Evolutionary conservation across 2,329 filamentous ascomycete species (phyloP), one percentile per base, ranked within the genome.

Genomic region (Colletotrichum zoysiae): DNA sequence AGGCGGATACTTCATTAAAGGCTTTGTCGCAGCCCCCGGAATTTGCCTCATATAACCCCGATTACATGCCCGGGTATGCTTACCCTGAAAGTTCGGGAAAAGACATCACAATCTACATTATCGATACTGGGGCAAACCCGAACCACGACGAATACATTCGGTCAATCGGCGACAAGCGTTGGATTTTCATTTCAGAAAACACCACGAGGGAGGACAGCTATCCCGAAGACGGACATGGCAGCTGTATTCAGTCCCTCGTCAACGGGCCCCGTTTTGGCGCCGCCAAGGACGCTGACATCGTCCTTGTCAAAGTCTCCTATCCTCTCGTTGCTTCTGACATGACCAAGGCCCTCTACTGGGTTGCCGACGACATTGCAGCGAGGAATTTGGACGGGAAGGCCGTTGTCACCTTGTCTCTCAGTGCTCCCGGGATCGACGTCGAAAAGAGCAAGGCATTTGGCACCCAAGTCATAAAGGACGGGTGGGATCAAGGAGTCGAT

Each of bases 401-500:
- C 23, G 50, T 51, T 5, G 23, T 51, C n/a, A 7, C 23, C 23
- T 8, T n/a, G 5, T 51, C 50, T 4, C 0, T 30, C 23, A 0
- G 2, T 5, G 5, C 5, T 16, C 2, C 0, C 2, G 48, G 18
- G 4, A 5, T 51, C 23, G 14, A 51, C 23, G 18, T 51, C 12
- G 11, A 6, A 5, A 18, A 6, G 23, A 30, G 12, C 50, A 30
- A 30, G 8, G 14, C 12, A 11, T 14, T 2, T 3, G 50, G 50
- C 23, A 30, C 8, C 11, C 23, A 30, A 30, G 8, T 16, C 23
- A 12, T 51, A 3, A 7, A 18, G 6, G 12, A 18, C 12, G 1
- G 9, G 3, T 26, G 4, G 18, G 50, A 51, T 6, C 5, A 2
- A 0, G 2, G 0, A 4, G 5, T 4, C 1, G 50, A 23, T 9